phyloP scores from a whole-genome alignment of 768 basidiomycete species.

The Podaxis mareebaensis region DNA sequence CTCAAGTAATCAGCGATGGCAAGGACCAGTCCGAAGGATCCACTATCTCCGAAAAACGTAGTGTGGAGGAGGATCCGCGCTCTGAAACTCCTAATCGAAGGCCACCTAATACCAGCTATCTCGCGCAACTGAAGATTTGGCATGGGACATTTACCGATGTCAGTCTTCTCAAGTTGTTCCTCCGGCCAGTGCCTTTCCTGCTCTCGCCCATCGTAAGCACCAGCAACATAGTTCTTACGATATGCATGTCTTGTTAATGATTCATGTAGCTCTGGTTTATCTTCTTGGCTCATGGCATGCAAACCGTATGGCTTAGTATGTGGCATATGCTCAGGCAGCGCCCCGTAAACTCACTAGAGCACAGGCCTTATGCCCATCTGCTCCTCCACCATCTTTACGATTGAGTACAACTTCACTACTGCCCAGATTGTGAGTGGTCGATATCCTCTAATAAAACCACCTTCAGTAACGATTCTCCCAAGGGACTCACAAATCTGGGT shows the following conservation, averaged over 20 bases:
- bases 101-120: conserved; percentile 26
- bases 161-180: conserved; percentile 35
- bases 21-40: background rate
- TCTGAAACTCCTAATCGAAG: conserved; percentile 6
- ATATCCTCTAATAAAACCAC: background rate
- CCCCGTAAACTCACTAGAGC: background rate
- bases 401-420: conserved; percentile 42
- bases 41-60: conserved; percentile 18
- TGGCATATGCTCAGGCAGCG: background rate
- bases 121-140: conserved; percentile 37
- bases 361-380: conserved; percentile 43
- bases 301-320: conserved; percentile 45
- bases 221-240: no score
- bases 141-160: conserved; percentile 36
- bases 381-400: conserved; percentile 45
- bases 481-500: conserved; percentile 44
- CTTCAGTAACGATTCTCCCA: background rate
- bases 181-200: conserved; percentile 44
- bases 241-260: background rate
- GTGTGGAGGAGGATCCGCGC: conserved; percentile 20
- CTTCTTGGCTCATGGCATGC: conserved; percentile 40
- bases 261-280: conserved; percentile 34
- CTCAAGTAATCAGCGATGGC: background rate
- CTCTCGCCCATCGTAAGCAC: conserved; percentile 40
- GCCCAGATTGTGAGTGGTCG: conserved; percentile 34